Evolutionary conservation across 2,329 filamentous ascomycete species (phyloP).

Genomic region (Bretziella fagacearum): DNA sequence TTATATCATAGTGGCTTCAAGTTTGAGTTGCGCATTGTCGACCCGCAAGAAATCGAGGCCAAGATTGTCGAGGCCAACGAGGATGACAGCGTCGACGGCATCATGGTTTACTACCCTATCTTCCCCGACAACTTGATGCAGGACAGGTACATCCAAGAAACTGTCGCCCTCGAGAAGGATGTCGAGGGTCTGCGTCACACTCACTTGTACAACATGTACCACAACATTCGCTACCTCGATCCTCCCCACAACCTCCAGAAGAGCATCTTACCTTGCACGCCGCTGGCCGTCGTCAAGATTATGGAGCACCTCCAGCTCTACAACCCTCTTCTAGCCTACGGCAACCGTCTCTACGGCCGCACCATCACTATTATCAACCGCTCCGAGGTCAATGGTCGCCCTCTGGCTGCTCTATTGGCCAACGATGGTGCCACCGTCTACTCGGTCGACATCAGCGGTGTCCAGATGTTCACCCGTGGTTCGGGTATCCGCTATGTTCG

Average conservation of each 20-base stretch:
- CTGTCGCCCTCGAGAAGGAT: slow-evolving; percentile 77
- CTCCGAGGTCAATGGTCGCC: slow-evolving; percentile 86
- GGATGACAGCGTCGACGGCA: slow-evolving; percentile 61
- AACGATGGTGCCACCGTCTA: slow-evolving; percentile 95
- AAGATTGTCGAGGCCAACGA: slow-evolving; percentile 71
- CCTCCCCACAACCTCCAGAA: slow-evolving; percentile 60
- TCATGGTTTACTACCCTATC: slow-evolving; percentile 97
- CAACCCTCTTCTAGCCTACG: slow-evolving; percentile 82
- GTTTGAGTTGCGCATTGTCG: slow-evolving; percentile 69
- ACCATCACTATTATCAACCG: slow-evolving; percentile 95
- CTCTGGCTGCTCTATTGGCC: slow-evolving; percentile 77
- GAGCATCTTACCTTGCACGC: slow-evolving; percentile 87
- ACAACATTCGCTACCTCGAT: slow-evolving; percentile 92
- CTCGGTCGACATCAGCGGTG: slow-evolving; percentile 79
- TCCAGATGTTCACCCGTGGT: slow-evolving; percentile 83
- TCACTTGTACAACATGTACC: slow-evolving; percentile 99
- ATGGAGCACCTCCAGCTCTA: slow-evolving; percentile 92
- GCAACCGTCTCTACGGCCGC: slow-evolving; percentile 82
- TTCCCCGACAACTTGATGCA: slow-evolving; percentile 65
- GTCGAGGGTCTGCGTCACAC: slow-evolving; percentile 88
- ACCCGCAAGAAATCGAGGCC: slow-evolving; percentile 81
- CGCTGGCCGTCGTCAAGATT: slow-evolving; percentile 90
- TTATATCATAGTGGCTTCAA: slow-evolving; percentile 53
- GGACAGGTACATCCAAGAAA: slow-evolving; percentile 91
- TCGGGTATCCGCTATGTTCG: slow-evolving; percentile 69